Conservation (phyloP, 176 grass and related monocot species). For the Puccinellia tenuiflora region DNA sequence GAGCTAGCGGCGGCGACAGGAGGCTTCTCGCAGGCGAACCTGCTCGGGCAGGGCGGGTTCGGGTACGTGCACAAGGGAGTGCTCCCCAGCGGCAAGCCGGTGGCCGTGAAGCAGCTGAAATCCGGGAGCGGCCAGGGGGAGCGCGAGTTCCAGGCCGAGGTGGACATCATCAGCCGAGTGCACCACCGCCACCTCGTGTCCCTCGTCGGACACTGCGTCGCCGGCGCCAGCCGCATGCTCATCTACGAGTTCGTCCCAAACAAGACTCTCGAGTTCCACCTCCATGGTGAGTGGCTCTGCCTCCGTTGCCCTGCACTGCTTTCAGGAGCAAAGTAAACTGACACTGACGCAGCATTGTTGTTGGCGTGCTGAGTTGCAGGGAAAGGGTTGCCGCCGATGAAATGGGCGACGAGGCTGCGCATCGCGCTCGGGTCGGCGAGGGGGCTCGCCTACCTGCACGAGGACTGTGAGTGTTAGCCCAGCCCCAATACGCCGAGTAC, state of each 20-base stretch:
- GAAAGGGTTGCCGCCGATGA: conserved; percentile 54
- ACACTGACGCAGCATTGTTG: background rate
- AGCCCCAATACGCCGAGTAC: no score
- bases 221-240: conserved; percentile 34
- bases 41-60: conserved; percentile 75
- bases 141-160: conserved; percentile 82
- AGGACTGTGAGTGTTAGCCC: no score
- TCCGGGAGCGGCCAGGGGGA: conserved; percentile 69
- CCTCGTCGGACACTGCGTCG: conserved; percentile 69
- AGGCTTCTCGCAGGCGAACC: conserved; percentile 47
- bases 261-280: conserved; percentile 58
- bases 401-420: conserved; percentile 65
- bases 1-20: conserved; percentile 50
- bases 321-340: background rate
- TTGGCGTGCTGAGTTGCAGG: conserved; percentile 13
- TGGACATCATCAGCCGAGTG: conserved; percentile 88
- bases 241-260: conserved; percentile 61
- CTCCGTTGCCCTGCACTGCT: background rate
- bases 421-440: conserved; percentile 75
- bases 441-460: conserved; percentile 83
- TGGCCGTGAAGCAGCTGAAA: conserved; percentile 84
- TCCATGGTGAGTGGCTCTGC: conserved; percentile 25
- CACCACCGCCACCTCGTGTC: conserved; percentile 96
- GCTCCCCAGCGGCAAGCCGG: conserved; percentile 42
- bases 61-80: conserved; percentile 77